A percentile compares a stretch with the other conserved stretches of the same genome.
Evolutionary conservation across 2,329 filamentous ascomycete species (phyloP).

Genomic region (Mollisia scopiformis): DNA sequence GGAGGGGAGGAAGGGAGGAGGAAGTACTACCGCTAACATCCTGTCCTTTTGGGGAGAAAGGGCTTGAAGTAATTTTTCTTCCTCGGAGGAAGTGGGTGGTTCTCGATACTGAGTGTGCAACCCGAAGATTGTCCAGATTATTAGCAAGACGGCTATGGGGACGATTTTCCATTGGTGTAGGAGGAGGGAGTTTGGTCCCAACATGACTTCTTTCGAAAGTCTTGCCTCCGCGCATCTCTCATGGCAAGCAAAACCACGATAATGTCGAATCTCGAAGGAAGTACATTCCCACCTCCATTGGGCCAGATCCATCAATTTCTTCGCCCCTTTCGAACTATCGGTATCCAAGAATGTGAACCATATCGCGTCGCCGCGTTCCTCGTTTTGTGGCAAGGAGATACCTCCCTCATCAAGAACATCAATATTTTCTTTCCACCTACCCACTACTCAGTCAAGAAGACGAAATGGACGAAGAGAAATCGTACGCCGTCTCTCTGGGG

Average conservation of each 20-base stretch:
- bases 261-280: not conserved
- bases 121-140: not conserved
- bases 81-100: too few species aligned
- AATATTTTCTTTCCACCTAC: not conserved
- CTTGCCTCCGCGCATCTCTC: not conserved
- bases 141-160: not conserved
- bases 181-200: not conserved
- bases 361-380: not conserved
- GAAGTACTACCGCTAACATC: too few species aligned
- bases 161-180: not conserved
- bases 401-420: not conserved
- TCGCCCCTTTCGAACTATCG: not conserved
- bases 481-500: not conserved
- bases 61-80: too few species aligned
- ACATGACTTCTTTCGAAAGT: not conserved
- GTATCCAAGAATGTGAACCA: not conserved
- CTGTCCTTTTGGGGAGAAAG: too few species aligned
- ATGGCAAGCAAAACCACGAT: not conserved
- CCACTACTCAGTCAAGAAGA: not conserved
- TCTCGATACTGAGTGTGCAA: not conserved
- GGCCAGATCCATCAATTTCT: not conserved
- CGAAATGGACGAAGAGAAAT: not conserved
- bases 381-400: not conserved
- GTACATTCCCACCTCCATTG: not conserved
- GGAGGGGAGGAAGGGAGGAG: too few species aligned